Base-by-base conservation (phyloP, 2,329 filamentous ascomycete genomes). In the Fusarium coicis region DNA sequence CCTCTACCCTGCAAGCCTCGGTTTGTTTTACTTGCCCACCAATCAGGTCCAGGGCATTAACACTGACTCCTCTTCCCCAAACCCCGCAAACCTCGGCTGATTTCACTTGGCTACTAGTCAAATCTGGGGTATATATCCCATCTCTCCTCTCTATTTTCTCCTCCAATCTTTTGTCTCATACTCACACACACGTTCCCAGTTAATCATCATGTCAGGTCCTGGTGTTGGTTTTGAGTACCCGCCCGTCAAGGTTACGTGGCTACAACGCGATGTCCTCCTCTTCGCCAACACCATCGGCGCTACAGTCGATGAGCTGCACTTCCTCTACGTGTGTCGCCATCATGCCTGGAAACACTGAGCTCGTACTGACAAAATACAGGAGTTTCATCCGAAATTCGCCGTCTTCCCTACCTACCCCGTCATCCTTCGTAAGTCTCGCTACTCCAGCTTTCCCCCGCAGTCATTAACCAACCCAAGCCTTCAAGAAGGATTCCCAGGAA, bases 401-500 rank as follows among this genome's bases (percentile, higher is more conserved):
- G 78, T 77, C 11, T 86, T 86, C 68, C 85, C 85, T n/a, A 86
- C 84, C 1, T 86, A 85, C 63, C 81, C 84, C 34, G 82, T 85
- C 72, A 85, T 85, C 62, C 79, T 85, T 9, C 62, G 62, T 65
- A 63, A 54, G 62, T 47, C 19, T 6, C 2, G n/a, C 19, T n/a
- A 1, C 34, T 16, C 9, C 4, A 26, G 14, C 10, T 11, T 9
- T 23, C 21, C 32, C 4, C 23, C 19, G 10, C 34, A 43, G 3
- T 54, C 3, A 36, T 18, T 65, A 10, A 65, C n/a, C 39, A 12
- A 9, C 26, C n/a, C 26, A 12, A 65, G 79, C 80, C 42, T 85
- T 85, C 77, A 86, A 86, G 74, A 81, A 83, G 73, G 84, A 83
- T 10, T 80, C 83, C 56, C 82, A 84, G 63, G 84, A 85, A 70